phyloP scores from a whole-genome alignment of 2,329 filamentous ascomycete species.

The Cordyceps javanica region DNA sequence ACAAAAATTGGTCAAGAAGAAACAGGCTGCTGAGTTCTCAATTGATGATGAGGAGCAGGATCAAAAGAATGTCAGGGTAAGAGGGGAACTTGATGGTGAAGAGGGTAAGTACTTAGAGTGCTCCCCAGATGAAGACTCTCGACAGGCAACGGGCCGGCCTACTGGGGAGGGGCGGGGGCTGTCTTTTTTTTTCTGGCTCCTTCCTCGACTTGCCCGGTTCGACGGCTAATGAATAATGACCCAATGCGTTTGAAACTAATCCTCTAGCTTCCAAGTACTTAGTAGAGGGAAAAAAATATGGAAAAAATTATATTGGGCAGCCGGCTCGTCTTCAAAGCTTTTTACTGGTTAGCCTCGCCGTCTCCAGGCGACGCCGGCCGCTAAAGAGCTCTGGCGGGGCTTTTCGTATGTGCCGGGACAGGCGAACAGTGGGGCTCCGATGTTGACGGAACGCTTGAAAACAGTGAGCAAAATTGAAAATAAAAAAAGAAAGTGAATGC shows the following conservation, averaged over 20 bases:
- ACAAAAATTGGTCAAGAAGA: not conserved
- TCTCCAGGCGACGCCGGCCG: conserved; percentile 2
- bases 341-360: not conserved
- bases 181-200: not conserved
- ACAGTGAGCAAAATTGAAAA: not conserved
- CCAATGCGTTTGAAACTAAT: conserved; percentile 1
- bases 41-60: not conserved
- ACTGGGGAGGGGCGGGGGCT: not conserved
- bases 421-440: not conserved
- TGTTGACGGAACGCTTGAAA: not conserved
- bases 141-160: not conserved
- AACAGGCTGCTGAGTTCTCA: not conserved
- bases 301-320: too few species aligned
- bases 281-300: not conserved
- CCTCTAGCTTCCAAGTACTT: not conserved
- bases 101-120: not conserved
- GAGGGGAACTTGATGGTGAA: not conserved
- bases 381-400: not conserved
- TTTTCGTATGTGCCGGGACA: not conserved
- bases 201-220: not conserved
- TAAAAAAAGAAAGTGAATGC: not conserved
- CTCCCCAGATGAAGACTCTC: not conserved
- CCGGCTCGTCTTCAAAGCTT: too few species aligned
- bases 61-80: not conserved
- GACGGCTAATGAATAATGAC: not conserved